Evolutionary conservation across 1,284 basidiomycete species (phyloP).

Genomic region (Abortiporus biennis): DNA sequence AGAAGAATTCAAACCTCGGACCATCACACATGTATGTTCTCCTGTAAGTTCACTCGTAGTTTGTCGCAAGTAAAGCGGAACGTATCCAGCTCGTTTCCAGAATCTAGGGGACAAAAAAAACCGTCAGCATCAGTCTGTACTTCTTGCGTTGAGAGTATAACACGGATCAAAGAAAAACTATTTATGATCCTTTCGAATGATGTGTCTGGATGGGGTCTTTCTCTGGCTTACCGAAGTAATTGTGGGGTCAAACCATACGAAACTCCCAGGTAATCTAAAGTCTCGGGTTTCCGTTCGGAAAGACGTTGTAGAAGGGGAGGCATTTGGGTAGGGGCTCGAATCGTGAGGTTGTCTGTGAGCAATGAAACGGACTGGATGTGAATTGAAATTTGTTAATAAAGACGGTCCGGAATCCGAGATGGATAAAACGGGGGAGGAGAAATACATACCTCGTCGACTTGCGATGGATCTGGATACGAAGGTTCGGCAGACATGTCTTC

Average conservation of each 20-base stretch:
- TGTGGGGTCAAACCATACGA: slow-evolving; percentile 92
- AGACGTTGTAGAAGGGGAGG: slow-evolving; percentile 91
- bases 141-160: neutral
- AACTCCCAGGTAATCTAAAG: slow-evolving; percentile 92
- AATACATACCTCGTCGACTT: slow-evolving; percentile 51
- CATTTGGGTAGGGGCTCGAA: slow-evolving; percentile 79
- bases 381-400: neutral
- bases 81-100: slow-evolving; percentile 93
- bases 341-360: slow-evolving; percentile 67
- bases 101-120: slow-evolving; percentile 50
- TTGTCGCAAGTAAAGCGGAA: slow-evolving; percentile 91
- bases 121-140: too few relatives aligned
- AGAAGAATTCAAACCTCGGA: slow-evolving; percentile 72
- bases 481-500: slow-evolving; percentile 55
- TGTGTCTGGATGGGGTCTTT: too few relatives aligned
- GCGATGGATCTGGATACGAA: slow-evolving; percentile 56
- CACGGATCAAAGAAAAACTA: neutral
- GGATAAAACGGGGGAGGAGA: too few relatives aligned
- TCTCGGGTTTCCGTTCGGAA: slow-evolving; percentile 86
- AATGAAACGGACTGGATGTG: slow-evolving; percentile 39
- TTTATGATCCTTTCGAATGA: too few relatives aligned
- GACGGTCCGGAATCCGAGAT: neutral
- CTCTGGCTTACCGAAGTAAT: slow-evolving; percentile 57
- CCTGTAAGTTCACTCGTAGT: slow-evolving; percentile 94
- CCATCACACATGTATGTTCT: slow-evolving; percentile 95